Evolutionary conservation across 352 stramenopile genomes (phyloP).

Genomic region (Phytophthora constricta): DNA sequence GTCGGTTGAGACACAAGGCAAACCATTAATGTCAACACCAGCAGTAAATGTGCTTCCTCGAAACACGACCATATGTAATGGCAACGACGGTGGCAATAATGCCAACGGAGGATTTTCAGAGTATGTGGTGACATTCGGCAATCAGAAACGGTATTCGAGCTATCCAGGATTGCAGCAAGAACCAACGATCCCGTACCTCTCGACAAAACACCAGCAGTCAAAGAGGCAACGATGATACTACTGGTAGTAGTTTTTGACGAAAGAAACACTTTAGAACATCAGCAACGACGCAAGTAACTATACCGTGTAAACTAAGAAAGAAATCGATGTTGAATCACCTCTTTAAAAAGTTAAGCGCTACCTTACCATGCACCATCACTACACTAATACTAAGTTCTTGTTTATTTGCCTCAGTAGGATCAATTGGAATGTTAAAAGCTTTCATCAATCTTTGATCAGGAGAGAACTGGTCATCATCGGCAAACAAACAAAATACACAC

Average conservation of each 20-base stretch:
- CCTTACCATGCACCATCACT: conserved; percentile 3
- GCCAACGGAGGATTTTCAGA: conserved; percentile 39
- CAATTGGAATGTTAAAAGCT: conserved; percentile 86
- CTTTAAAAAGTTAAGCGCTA: neutral
- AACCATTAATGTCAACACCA: conserved; percentile 1
- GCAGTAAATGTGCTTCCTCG: conserved; percentile 12
- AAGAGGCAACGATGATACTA: conserved; percentile 16
- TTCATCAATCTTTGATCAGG: conserved; percentile 75
- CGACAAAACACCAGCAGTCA: conserved; percentile 38
- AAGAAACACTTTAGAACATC: too few species aligned
- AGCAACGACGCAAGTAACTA: too few species aligned
- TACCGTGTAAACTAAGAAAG: conserved; percentile 11
- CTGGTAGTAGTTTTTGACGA: too few species aligned
- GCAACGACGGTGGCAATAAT: conserved; percentile 6
- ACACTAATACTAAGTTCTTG: conserved; percentile 9
- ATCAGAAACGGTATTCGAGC: conserved; percentile 53
- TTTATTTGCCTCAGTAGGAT: conserved; percentile 79
- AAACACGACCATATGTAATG: conserved; percentile 14
- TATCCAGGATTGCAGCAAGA: conserved; percentile 39
- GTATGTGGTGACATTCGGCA: conserved; percentile 51
- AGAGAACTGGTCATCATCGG: conserved; percentile 80
- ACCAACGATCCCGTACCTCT: conserved; percentile 45
- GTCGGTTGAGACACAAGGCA: conserved; percentile 34
- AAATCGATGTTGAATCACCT: conserved; percentile 3
- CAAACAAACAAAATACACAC: conserved; percentile 38